Conservation (phyloP, 352 stramenopile species). For the Phytophthora macrochlamydospora region DNA sequence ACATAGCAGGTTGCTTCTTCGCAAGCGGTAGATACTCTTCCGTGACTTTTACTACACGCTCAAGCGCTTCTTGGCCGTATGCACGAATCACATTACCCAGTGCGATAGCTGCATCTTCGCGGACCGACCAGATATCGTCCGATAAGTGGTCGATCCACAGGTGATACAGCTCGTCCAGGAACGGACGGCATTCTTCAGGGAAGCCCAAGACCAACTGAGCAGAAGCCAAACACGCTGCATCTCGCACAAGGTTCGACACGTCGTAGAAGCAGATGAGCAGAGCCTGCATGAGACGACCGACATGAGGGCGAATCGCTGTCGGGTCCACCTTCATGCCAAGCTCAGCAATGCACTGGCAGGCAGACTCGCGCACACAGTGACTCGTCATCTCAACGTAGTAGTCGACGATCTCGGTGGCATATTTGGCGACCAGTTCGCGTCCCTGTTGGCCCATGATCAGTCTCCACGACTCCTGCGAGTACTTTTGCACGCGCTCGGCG, state of each 20-base stretch:
- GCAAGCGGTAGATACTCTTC: constrained; percentile 83
- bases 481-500: constrained; percentile 96
- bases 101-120: constrained; percentile 95
- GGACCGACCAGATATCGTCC: constrained; percentile 97
- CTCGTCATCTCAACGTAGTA: constrained; percentile 97
- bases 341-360: constrained; percentile 96
- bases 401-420: constrained; percentile 90
- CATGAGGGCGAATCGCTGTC: constrained; percentile 69
- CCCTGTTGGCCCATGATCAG: constrained; percentile 87
- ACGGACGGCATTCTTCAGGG: constrained; percentile 85
- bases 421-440: constrained; percentile 83
- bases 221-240: constrained; percentile 93
- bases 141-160: constrained; percentile 96
- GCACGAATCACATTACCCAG: constrained; percentile 93
- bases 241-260: constrained; percentile 95
- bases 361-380: constrained; percentile 95
- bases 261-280: constrained; percentile 96
- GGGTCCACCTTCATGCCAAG: constrained; percentile 90
- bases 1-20: constrained; percentile 92
- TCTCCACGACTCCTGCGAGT: constrained; percentile 96
- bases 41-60: constrained; percentile 73
- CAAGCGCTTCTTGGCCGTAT: constrained; percentile 87
- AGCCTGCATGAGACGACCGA: constrained; percentile 77
- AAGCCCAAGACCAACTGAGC: constrained; percentile 86
- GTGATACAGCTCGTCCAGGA: constrained; percentile 87